phyloP scores from a whole-genome alignment of 75 land plant genomes.

The Cryptomeria japonica region DNA sequence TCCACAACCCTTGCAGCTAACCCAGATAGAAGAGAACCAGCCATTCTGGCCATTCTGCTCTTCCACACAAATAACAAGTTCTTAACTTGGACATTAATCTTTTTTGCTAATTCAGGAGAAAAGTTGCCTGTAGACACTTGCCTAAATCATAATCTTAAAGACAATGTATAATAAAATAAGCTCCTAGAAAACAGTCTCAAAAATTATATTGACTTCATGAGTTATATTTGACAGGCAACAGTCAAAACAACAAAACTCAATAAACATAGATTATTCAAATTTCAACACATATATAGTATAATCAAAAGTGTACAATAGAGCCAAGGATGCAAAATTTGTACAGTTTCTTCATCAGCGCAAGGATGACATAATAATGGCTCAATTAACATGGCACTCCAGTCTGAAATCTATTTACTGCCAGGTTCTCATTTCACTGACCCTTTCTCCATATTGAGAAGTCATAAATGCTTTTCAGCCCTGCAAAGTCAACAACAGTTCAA shows the following conservation, averaged over 20 bases:
- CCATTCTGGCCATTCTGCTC: not conserved
- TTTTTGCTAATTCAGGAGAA: not conserved
- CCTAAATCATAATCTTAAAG: not conserved
- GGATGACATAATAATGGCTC: not conserved
- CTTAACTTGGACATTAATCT: not conserved
- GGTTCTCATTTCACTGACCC: not conserved
- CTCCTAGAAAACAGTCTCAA: not conserved
- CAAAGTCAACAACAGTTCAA: not conserved
- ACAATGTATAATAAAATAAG: not conserved
- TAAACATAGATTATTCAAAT: not conserved
- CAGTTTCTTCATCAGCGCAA: not conserved
- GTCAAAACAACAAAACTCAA: not conserved
- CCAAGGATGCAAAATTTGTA: not conserved
- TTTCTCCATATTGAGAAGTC: not conserved
- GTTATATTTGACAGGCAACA: not conserved
- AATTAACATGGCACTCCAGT: not conserved
- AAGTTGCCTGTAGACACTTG: not conserved
- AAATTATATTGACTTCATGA: not conserved
- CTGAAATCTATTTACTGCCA: not conserved
- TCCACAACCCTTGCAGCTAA: not conserved
- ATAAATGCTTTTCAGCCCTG: slow-evolving; percentile 4
- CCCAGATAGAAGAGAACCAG: not conserved
- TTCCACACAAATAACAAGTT: not conserved
- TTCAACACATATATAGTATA: not conserved
- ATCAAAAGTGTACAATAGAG: not conserved